Evolutionary conservation across 148 eudicot genomes (phyloP).

Genomic region (Rhododendron henanense): DNA sequence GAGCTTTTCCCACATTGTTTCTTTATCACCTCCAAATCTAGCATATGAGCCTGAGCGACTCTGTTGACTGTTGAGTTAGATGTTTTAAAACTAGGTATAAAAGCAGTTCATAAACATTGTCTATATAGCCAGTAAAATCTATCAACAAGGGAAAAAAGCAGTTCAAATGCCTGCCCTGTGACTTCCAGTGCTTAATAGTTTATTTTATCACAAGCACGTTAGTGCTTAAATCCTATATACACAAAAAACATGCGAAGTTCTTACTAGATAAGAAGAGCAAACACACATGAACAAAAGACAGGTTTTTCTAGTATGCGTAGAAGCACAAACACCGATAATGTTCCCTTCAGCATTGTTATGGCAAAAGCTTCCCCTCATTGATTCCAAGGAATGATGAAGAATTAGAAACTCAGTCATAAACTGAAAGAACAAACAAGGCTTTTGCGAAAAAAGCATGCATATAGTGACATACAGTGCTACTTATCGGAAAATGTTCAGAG

Average conservation of each 20-base stretch:
- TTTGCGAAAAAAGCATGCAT: background rate
- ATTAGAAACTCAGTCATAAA: background rate
- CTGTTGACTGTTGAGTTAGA: background rate
- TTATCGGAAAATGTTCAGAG: background rate
- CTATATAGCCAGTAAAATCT: background rate
- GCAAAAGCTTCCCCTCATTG: background rate
- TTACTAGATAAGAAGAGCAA: background rate
- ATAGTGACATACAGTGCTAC: background rate
- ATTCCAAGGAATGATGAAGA: slow-evolving; percentile 1
- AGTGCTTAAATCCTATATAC: background rate
- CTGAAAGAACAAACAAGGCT: background rate
- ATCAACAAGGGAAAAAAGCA: background rate
- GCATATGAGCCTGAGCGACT: background rate
- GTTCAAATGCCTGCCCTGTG: background rate
- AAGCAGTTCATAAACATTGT: background rate
- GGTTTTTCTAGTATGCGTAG: background rate
- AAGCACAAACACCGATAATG: background rate
- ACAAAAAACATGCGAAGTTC: background rate
- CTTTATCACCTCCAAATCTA: background rate
- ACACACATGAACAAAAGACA: background rate
- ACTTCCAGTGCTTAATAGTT: background rate
- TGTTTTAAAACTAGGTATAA: background rate
- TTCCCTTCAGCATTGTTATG: background rate
- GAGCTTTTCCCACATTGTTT: background rate
- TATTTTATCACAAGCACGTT: background rate